A percentile compares a stretch with the other conserved stretches of the same genome.
Conservation (phyloP, 345 rosid species). For the Salix viminalis region DNA sequence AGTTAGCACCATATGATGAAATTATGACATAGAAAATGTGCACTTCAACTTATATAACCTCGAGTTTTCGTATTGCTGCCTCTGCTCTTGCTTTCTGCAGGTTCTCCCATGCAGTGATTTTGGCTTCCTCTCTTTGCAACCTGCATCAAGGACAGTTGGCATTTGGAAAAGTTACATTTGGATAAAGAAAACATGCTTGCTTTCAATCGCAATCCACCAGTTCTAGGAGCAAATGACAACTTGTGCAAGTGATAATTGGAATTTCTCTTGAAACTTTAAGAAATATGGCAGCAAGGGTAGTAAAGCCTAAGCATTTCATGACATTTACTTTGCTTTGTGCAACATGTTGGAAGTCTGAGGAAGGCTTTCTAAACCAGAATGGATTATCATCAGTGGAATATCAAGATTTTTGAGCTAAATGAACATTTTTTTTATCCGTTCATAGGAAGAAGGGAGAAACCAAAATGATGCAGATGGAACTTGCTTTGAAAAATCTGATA, state of each 20-base stretch:
- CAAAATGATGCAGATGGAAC: background rate
- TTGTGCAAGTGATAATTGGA: background rate
- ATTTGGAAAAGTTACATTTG: background rate
- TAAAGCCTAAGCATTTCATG: background rate
- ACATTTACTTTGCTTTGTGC: background rate
- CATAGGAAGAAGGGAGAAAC: background rate
- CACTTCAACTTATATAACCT: constrained; percentile 39
- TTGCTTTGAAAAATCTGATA: constrained; percentile 61
- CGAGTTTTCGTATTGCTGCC: constrained; percentile 82
- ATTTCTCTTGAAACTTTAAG: background rate
- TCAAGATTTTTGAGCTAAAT: background rate
- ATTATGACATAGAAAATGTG: background rate
- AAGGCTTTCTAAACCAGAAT: background rate
- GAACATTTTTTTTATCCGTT: no score
- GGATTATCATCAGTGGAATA: background rate
- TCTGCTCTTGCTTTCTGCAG: constrained; percentile 97
- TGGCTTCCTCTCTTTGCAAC: constrained; percentile 79
- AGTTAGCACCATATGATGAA: background rate
- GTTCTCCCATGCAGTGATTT: constrained; percentile 94
- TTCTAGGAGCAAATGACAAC: background rate
- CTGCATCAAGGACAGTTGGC: constrained; percentile 32
- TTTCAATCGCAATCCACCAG: background rate
- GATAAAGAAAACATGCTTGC: background rate
- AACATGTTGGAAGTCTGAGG: background rate
- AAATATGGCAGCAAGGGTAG: background rate